phyloP scores from a whole-genome alignment of 169 alveolate genomes.

The Plasmodium vinckei region DNA sequence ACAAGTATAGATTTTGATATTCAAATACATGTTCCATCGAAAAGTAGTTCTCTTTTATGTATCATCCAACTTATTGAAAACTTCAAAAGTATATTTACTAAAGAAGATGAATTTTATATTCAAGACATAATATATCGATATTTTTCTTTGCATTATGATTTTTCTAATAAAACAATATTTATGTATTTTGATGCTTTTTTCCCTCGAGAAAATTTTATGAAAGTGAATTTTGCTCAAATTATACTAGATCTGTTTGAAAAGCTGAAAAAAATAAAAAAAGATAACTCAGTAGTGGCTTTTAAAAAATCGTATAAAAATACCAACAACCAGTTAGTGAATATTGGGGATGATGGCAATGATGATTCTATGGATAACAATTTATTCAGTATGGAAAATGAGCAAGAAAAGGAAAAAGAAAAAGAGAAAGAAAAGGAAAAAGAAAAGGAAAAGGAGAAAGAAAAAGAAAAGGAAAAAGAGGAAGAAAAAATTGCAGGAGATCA shows the following conservation, averaged over 20 bases:
- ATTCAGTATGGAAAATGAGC: slow-evolving; percentile 76
- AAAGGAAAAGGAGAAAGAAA: slow-evolving; percentile 73
- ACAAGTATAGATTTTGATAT: slow-evolving; percentile 76
- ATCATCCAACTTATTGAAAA: slow-evolving; percentile 70
- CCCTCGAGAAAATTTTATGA: slow-evolving; percentile 50
- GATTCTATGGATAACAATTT: slow-evolving; percentile 38
- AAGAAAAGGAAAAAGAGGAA: slow-evolving; percentile 75
- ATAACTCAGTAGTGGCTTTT: slow-evolving; percentile 7
- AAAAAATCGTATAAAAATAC: slow-evolving; percentile 22
- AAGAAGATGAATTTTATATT: slow-evolving; percentile 55
- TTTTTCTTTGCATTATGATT: slow-evolving; percentile 66
- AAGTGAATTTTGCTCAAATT: slow-evolving; percentile 36
- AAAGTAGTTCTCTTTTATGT: slow-evolving; percentile 64
- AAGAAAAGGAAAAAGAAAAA: slow-evolving; percentile 72
- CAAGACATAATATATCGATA: slow-evolving; percentile 60
- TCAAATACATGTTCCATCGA: slow-evolving; percentile 72
- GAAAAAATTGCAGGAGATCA: slow-evolving; percentile 74
- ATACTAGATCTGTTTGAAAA: slow-evolving; percentile 65
- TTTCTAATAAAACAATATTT: slow-evolving; percentile 69
- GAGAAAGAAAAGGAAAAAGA: slow-evolving; percentile 74
- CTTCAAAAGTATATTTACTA: slow-evolving; percentile 42
- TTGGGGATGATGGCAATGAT: slow-evolving; percentile 18
- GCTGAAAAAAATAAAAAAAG: slow-evolving; percentile 70
- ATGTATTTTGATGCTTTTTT: slow-evolving; percentile 77
- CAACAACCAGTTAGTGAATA: no score